Conservation (phyloP, 768 basidiomycete genomes). For the Tubosaeta sp. region DNA sequence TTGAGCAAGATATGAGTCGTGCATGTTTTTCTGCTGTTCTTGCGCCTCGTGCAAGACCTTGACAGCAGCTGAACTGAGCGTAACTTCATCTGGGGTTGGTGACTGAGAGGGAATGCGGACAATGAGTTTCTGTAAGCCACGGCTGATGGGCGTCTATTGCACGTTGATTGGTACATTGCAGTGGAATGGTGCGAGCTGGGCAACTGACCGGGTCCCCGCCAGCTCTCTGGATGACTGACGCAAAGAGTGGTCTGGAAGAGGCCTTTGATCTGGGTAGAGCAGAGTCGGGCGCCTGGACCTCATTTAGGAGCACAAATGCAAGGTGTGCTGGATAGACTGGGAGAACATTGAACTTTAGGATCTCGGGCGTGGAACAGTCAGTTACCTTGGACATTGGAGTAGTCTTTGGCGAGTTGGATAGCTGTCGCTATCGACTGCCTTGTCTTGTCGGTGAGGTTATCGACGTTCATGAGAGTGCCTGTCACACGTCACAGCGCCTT, state of each 20-base stretch:
- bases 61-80: slow-evolving; percentile 51
- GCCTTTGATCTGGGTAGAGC: slow-evolving; percentile 32
- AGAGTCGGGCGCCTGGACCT: slow-evolving; percentile 39
- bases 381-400: slow-evolving; percentile 76
- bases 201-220: slow-evolving; percentile 76
- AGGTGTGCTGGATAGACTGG: slow-evolving; percentile 82
- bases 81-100: slow-evolving; percentile 80
- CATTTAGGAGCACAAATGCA: slow-evolving; percentile 76
- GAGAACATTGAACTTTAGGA: slow-evolving; percentile 5
- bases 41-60: slow-evolving; percentile 76
- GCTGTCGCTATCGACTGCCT: slow-evolving; percentile 65
- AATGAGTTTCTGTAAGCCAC: slow-evolving; percentile 70
- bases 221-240: slow-evolving; percentile 72
- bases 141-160: slow-evolving; percentile 52
- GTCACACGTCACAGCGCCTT: not conserved
- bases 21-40: slow-evolving; percentile 74
- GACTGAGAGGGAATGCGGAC: slow-evolving; percentile 80
- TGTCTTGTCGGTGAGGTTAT: slow-evolving; percentile 80
- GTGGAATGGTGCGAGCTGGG: not conserved
- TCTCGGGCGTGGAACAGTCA: not conserved
- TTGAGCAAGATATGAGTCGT: slow-evolving; percentile 89
- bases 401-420: slow-evolving; percentile 78
- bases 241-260: slow-evolving; percentile 59
- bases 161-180: not conserved
- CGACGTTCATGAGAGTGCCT: slow-evolving; percentile 43